Percentiles rank a stretch among this genome's conserved stretches.
Conservation (phyloP, 2,329 filamentous ascomycete genomes). For the Diaporthe citri region DNA sequence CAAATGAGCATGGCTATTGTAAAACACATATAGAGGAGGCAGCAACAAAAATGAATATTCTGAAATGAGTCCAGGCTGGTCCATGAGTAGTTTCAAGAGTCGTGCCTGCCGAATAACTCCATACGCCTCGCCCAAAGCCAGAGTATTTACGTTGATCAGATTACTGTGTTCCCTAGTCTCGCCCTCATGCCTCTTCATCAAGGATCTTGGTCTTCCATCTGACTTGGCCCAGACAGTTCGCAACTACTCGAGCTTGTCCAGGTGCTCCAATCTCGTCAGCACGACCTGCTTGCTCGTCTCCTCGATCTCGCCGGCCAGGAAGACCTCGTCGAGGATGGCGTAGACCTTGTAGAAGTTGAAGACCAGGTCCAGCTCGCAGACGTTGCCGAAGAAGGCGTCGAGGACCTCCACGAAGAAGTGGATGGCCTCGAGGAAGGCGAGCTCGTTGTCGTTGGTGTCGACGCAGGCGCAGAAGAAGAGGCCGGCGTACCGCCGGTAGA, state of each 20-base stretch:
- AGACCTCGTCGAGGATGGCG: conserved; percentile 98
- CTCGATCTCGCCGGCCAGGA: conserved; percentile 96
- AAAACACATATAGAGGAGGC: not conserved
- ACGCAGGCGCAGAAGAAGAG: conserved; percentile 99
- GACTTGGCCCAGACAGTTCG: not conserved
- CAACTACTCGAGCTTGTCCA: conserved; percentile 90
- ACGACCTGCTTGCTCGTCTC: conserved; percentile 99
- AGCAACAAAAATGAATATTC: not conserved
- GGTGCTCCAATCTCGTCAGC: conserved; percentile 89
- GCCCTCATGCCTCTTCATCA: not conserved
- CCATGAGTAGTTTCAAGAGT: not conserved
- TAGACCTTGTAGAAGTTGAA: conserved; percentile 92
- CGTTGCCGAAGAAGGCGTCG: conserved; percentile 98
- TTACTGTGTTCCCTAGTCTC: conserved; percentile 9
- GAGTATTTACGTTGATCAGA: not conserved
- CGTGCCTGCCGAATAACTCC: conserved; percentile 31
- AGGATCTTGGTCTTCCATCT: not conserved
- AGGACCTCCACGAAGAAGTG: conserved; percentile 99
- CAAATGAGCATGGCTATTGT: not conserved
- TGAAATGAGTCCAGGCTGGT: not conserved
- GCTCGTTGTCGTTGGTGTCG: conserved; percentile 98
- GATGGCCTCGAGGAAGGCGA: conserved; percentile 96
- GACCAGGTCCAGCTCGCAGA: conserved; percentile 95
- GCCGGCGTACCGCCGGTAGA: conserved; percentile 96
- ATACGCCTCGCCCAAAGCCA: conserved; percentile 38